These are phyloP conservation scores for Lentinula novae-zelandiae DNA, from an alignment of 1,284 basidiomycete species.

Conservation along the genomic window DNA sequence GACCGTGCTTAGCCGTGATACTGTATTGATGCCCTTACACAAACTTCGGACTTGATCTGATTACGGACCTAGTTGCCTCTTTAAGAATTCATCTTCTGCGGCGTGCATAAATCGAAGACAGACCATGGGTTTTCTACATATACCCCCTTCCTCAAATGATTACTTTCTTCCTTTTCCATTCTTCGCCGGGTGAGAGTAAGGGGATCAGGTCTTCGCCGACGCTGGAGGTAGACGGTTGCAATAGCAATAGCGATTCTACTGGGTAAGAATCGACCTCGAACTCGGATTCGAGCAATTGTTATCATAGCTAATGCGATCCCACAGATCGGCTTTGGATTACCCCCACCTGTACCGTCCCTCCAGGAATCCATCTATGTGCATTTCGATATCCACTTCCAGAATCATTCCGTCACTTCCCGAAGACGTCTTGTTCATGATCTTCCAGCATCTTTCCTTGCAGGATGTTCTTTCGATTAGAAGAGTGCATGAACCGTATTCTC, in stretches of 20 bases:
- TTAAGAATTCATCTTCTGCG: neutral
- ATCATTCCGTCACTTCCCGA: slow-evolving; percentile 26
- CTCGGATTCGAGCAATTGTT: neutral
- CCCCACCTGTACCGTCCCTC: neutral
- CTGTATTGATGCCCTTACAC: neutral
- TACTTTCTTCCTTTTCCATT: neutral
- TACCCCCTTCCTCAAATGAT: neutral
- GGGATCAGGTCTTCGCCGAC: neutral
- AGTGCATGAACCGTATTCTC: slow-evolving; percentile 18
- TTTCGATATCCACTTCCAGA: neutral
- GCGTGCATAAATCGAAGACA: neutral
- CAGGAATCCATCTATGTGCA: neutral
- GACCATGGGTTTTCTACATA: neutral
- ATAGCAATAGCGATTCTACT: neutral
- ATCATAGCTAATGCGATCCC: neutral
- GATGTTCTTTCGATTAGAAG: slow-evolving; percentile 36
- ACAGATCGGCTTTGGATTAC: neutral
- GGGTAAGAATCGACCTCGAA: neutral
- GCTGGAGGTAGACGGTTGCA: neutral
- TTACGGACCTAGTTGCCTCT: neutral
- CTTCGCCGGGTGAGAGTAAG: neutral
- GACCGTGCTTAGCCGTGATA: neutral
- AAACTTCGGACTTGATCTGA: neutral
- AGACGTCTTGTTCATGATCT: slow-evolving; percentile 33
- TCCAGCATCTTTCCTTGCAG: slow-evolving; percentile 27